A percentile compares a stretch with the other conserved stretches of the same genome.
Evolutionary conservation across 225 moss, liverwort and hornwort species (phyloP).

Genomic region (Sphagnum tenellum): DNA sequence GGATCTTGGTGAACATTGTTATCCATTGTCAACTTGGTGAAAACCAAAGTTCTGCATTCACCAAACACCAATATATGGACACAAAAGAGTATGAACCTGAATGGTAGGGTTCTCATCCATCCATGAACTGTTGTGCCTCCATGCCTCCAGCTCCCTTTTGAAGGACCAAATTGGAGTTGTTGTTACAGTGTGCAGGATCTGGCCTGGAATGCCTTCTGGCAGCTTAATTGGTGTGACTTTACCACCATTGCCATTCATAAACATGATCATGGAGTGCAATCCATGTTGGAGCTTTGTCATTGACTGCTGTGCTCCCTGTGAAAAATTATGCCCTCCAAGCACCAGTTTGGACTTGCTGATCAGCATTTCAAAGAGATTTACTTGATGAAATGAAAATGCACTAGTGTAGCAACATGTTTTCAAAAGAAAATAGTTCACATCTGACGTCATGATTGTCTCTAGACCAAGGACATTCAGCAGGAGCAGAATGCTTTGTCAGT

Average conservation of each 20-base stretch:
- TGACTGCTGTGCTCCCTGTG: conserved; percentile 40
- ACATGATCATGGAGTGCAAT: conserved; percentile 11
- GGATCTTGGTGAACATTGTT: too few relatives aligned
- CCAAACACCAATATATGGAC: too few relatives aligned
- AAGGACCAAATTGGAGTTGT: conserved; percentile 5
- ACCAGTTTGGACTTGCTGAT: neutral
- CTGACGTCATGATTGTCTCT: neutral
- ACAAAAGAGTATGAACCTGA: conserved; percentile 11
- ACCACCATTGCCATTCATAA: conserved; percentile 10
- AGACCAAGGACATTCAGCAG: neutral
- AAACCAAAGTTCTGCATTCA: too few relatives aligned
- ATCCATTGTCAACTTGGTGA: too few relatives aligned
- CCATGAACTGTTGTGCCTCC: conserved; percentile 43
- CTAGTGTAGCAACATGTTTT: neutral
- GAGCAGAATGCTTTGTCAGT: neutral
- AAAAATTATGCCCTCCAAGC: conserved; percentile 2
- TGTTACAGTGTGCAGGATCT: conserved; percentile 7
- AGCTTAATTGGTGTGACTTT: conserved; percentile 6
- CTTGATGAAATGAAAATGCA: neutral
- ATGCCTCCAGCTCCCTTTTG: conserved; percentile 46
- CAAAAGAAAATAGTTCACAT: neutral
- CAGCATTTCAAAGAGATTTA: neutral
- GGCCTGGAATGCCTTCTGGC: conserved; percentile 12
- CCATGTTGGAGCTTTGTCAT: conserved; percentile 18
- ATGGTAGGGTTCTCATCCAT: conserved; percentile 34